phyloP scores from a whole-genome alignment of 2,329 filamentous ascomycete genomes.

The Paecilomyces sp. region DNA sequence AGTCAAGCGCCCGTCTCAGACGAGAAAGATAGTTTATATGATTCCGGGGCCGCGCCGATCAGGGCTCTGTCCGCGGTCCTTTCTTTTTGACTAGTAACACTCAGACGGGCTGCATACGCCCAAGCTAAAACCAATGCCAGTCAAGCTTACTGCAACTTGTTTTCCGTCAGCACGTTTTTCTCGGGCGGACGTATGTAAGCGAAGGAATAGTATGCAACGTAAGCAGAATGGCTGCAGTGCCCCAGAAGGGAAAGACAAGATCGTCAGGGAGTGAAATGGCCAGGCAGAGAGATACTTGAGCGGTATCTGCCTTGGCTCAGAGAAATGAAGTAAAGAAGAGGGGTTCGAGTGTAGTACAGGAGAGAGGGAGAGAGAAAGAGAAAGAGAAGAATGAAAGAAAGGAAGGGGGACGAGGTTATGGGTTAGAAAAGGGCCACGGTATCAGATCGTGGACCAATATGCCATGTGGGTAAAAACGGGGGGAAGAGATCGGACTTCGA shows the following conservation, averaged over 20 bases:
- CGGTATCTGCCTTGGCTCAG: background rate
- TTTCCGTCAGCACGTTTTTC: background rate
- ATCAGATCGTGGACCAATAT: conserved; percentile 1
- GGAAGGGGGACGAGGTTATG: background rate
- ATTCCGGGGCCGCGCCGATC: background rate
- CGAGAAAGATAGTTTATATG: background rate
- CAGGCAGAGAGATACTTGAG: background rate
- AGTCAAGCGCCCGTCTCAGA: background rate
- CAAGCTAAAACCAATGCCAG: background rate
- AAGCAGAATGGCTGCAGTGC: background rate
- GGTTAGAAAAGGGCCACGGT: background rate
- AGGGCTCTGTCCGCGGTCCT: background rate
- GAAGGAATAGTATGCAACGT: background rate
- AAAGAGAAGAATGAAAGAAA: background rate
- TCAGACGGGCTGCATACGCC: background rate
- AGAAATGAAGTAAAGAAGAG: background rate
- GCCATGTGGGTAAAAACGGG: background rate
- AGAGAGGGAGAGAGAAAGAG: background rate
- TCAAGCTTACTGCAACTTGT: background rate
- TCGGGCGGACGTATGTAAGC: background rate
- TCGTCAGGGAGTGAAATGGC: background rate
- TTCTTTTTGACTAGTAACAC: background rate
- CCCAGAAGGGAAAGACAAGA: background rate
- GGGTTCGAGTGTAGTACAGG: background rate
- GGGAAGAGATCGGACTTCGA: background rate